phyloP scores from a whole-genome alignment of 345 rosid genomes.

The Eutrema yunnanense region DNA sequence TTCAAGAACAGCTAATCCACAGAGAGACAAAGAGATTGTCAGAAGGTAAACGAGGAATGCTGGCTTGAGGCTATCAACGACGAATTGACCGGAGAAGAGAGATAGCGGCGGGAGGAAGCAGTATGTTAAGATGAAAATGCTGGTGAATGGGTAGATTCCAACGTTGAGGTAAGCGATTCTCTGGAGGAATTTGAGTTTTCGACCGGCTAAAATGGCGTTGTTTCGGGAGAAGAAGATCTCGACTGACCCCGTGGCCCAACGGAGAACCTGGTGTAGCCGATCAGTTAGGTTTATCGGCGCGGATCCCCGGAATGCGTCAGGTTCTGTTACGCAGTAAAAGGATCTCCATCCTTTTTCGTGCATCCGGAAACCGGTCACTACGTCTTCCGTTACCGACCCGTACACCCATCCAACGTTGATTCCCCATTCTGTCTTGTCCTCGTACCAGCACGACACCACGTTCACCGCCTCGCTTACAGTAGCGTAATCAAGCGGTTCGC shows the following conservation, averaged over 20 bases:
- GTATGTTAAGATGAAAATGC: slow-evolving; percentile 70
- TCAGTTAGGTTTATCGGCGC: slow-evolving; percentile 79
- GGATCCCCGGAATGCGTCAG: slow-evolving; percentile 75
- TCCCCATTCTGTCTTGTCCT: slow-evolving; percentile 90
- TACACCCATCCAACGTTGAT: slow-evolving; percentile 71
- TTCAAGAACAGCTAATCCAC: slow-evolving; percentile 65
- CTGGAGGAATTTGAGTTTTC: slow-evolving; percentile 54
- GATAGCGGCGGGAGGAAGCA: slow-evolving; percentile 83
- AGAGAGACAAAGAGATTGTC: slow-evolving; percentile 50
- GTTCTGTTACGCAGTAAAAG: slow-evolving; percentile 58
- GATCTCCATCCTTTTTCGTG: slow-evolving; percentile 89
- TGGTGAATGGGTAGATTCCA: slow-evolving; percentile 79
- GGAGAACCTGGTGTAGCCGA: slow-evolving; percentile 75
- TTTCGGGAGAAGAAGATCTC: slow-evolving; percentile 87
- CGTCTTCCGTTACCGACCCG: slow-evolving; percentile 83
- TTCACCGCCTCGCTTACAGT: slow-evolving; percentile 64
- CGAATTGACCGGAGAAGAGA: slow-evolving; percentile 63
- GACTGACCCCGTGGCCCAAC: slow-evolving; percentile 87
- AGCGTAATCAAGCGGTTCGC: slow-evolving; percentile 44
- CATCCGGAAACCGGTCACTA: slow-evolving; percentile 77
- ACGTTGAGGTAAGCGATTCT: slow-evolving; percentile 81
- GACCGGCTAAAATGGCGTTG: slow-evolving; percentile 60
- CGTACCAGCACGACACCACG: slow-evolving; percentile 83
- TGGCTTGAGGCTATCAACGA: slow-evolving; percentile 45
- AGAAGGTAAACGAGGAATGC: slow-evolving; percentile 61